Percentiles rank a stretch among this genome's conserved stretches.
phyloP scores from a whole-genome alignment of 345 rosid species.

The Eucalyptus paniculata region DNA sequence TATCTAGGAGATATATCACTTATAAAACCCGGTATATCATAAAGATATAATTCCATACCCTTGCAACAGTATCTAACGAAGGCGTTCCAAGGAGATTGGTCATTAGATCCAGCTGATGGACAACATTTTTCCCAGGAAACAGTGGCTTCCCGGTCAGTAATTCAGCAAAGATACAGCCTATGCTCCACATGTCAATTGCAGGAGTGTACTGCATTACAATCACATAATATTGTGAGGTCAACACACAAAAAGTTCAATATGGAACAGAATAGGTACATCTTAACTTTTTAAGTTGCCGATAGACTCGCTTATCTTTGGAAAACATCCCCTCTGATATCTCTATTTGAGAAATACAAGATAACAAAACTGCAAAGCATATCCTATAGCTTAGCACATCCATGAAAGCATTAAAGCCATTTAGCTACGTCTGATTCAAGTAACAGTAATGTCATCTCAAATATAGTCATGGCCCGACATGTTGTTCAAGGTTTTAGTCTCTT shows the following conservation, averaged over 20 bases:
- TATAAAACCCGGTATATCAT: neutral
- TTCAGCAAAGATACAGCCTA: conserved; percentile 94
- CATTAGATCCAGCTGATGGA: conserved; percentile 89
- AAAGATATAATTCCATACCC: conserved; percentile 15
- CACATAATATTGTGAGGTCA: neutral
- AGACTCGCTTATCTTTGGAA: neutral
- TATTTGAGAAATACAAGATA: neutral
- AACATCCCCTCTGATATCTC: neutral
- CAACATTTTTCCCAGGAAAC: conserved; percentile 89
- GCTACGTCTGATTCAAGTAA: neutral
- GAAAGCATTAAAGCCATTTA: neutral
- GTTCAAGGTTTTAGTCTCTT: neutral
- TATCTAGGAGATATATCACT: neutral
- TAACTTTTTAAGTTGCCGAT: neutral
- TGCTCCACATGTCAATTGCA: conserved; percentile 92
- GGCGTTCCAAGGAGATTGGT: conserved; percentile 92
- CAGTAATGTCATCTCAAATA: neutral
- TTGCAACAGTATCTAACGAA: conserved; percentile 55
- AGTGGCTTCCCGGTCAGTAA: conserved; percentile 71
- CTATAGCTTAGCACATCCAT: neutral
- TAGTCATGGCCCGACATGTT: neutral
- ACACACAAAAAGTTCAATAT: neutral
- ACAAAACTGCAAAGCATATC: neutral
- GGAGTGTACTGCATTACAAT: conserved; percentile 58
- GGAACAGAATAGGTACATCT: neutral